Evolutionary conservation across 176 grass and related monocot species (phyloP).

Genomic region (Tuctoria greenei): DNA sequence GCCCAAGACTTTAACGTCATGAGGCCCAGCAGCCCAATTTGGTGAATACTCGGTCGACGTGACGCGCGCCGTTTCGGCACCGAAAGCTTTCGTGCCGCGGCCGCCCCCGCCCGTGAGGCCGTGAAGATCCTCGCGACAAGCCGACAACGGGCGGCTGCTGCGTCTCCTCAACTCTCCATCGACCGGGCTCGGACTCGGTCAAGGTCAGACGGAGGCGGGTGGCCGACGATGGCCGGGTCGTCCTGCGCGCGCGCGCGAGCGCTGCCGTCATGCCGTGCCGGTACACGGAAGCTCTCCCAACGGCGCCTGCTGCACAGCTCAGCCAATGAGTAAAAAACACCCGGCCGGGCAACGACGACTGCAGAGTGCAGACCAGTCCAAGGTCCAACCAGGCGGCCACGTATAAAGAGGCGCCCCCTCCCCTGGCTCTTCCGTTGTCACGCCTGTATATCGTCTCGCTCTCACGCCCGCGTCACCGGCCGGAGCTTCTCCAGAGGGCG

Average conservation of each 20-base stretch:
- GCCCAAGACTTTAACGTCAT: too few species aligned
- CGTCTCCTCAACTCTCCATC: neutral
- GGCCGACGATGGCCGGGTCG: slow-evolving; percentile 5
- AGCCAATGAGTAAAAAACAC: neutral
- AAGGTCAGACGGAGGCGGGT: slow-evolving; percentile 7
- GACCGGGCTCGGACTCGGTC: neutral
- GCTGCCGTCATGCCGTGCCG: slow-evolving; percentile 27
- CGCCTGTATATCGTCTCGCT: slow-evolving; percentile 35
- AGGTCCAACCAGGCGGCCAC: slow-evolving; percentile 33
- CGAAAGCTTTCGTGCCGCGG: slow-evolving; percentile 43
- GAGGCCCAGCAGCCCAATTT: too few species aligned
- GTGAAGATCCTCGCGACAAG: neutral
- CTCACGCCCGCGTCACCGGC: slow-evolving; percentile 41
- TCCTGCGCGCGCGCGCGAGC: neutral
- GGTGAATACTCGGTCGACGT: too few species aligned
- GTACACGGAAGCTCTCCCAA: slow-evolving; percentile 2
- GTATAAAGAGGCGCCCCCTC: neutral
- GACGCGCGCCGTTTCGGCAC: slow-evolving; percentile 5
- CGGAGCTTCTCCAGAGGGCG: slow-evolving; percentile 25
- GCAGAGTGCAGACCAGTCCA: slow-evolving; percentile 17
- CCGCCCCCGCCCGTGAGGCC: too few species aligned
- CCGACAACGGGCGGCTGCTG: neutral
- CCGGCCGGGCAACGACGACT: neutral
- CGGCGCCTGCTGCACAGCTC: neutral
- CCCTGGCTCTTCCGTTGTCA: slow-evolving; percentile 7